A percentile compares a stretch with the other conserved stretches of the same genome.
These are phyloP conservation scores for Alectoria sarmentosa DNA, from an alignment of 495 filamentous ascomycete species.

Conservation along the genomic window DNA sequence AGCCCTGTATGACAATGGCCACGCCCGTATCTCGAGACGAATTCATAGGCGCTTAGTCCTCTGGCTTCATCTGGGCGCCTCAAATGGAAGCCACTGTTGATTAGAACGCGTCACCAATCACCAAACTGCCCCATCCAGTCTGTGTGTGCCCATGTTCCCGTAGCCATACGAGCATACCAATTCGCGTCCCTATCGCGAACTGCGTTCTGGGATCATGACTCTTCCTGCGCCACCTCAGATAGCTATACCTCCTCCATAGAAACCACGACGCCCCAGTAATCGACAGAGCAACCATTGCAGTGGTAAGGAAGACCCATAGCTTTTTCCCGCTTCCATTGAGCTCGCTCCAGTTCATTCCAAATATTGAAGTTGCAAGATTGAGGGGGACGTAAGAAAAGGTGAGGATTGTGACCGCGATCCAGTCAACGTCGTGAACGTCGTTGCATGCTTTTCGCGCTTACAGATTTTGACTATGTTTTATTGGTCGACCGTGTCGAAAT, in stretches of 20 bases:
- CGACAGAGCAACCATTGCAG: slow-evolving; percentile 7
- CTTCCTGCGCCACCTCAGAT: background rate
- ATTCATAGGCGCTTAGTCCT: background rate
- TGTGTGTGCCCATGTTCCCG: too few relatives aligned
- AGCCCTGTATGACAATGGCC: background rate
- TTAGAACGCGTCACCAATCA: background rate
- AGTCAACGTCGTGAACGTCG: background rate
- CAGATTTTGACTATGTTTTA: slow-evolving; percentile 4
- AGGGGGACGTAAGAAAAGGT: slow-evolving; percentile 21
- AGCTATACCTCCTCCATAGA: background rate
- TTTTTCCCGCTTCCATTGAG: slow-evolving; percentile 15
- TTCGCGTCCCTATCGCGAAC: background rate
- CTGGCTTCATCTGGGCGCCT: background rate
- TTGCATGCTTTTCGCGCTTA: background rate
- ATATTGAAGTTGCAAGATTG: slow-evolving; percentile 19
- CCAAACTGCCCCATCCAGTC: background rate
- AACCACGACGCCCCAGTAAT: slow-evolving; percentile 7
- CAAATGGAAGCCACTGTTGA: background rate
- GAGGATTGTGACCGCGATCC: slow-evolving; percentile 15
- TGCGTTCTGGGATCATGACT: background rate
- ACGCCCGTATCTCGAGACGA: background rate
- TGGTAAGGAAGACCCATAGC: slow-evolving; percentile 13
- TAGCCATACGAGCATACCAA: background rate
- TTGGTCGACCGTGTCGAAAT: background rate
- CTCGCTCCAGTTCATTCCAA: slow-evolving; percentile 20